These are phyloP conservation scores for Suhomyces bolitotheri DNA, from an alignment of 1,139 yeast genomes.

Conservation along the genomic window DNA sequence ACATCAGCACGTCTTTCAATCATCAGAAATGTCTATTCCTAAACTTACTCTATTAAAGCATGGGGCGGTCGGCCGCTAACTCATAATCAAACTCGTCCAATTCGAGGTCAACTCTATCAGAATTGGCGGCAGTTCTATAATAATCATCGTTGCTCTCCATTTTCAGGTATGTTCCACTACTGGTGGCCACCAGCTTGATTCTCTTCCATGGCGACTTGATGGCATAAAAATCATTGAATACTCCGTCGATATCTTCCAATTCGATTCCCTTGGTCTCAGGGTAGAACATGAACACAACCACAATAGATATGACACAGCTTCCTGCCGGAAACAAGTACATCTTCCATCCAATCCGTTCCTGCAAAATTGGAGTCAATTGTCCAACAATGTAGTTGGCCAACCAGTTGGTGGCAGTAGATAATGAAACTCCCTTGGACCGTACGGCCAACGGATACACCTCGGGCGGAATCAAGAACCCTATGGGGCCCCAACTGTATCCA, in stretches of 20 bases:
- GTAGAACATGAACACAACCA: constrained; percentile 47
- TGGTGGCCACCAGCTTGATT: constrained; percentile 6
- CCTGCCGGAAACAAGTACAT: constrained; percentile 51
- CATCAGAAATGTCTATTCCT: no score
- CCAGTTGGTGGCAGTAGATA: constrained; percentile 59
- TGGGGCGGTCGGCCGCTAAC: constrained; percentile 3
- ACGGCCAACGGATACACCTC: constrained; percentile 55
- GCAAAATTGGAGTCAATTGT: constrained; percentile 52
- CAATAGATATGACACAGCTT: constrained; percentile 46
- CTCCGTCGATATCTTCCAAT: constrained; percentile 58
- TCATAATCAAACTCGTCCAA: constrained; percentile 14
- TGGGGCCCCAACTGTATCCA: constrained; percentile 60
- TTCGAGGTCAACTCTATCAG: constrained; percentile 6
- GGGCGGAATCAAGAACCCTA: constrained; percentile 56
- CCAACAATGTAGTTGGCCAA: constrained; percentile 56
- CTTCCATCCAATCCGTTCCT: constrained; percentile 50
- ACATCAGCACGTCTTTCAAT: no score
- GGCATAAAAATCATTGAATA: constrained; percentile 58
- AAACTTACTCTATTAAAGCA: no score
- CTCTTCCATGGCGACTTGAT: constrained; percentile 17
- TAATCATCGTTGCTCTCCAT: constrained; percentile 6
- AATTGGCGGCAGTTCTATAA: constrained; percentile 4
- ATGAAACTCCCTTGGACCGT: constrained; percentile 55
- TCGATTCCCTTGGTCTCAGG: constrained; percentile 59
- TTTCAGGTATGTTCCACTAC: constrained; percentile 2